phyloP scores from a whole-genome alignment of 257 asterid genomes.

The Salvia miltiorrhiza region DNA sequence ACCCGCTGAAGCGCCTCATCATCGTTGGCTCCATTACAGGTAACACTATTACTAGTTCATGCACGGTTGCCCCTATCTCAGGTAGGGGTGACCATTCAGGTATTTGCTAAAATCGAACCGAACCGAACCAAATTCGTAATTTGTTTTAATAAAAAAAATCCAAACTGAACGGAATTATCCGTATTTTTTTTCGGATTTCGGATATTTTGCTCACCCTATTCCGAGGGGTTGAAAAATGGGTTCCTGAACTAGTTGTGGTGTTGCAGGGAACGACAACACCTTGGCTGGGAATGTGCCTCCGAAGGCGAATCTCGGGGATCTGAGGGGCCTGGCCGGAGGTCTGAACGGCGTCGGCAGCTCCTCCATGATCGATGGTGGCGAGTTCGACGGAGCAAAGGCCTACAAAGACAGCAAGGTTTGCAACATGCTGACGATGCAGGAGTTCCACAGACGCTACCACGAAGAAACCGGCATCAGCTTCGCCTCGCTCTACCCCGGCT shows the following conservation, averaged over 20 bases:
- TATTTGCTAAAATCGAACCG: too few relatives aligned
- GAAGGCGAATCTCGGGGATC: constrained; percentile 88
- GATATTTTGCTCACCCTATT: too few relatives aligned
- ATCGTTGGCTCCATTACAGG: constrained; percentile 95
- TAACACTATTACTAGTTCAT: constrained; percentile 7
- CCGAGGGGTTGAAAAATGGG: not conserved
- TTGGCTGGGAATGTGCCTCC: constrained; percentile 99
- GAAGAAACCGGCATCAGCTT: constrained; percentile 72
- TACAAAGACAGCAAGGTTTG: constrained; percentile 96
- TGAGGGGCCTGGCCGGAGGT: constrained; percentile 84
- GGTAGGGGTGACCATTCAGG: too few relatives aligned
- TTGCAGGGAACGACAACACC: constrained; percentile 84
- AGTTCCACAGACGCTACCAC: constrained; percentile 73
- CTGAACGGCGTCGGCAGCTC: constrained; percentile 60
- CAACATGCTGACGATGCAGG: constrained; percentile 97
- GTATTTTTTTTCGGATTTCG: too few relatives aligned
- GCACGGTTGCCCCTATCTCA: too few relatives aligned
- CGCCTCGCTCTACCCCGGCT: constrained; percentile 89
- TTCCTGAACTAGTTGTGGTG: not conserved
- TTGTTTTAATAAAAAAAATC: too few relatives aligned
- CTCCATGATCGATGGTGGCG: constrained; percentile 89
- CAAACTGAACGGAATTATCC: too few relatives aligned
- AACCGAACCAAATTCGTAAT: too few relatives aligned
- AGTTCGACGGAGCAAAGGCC: constrained; percentile 91
- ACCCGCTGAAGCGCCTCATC: constrained; percentile 55